Percentiles rank a stretch among this genome's conserved stretches.
phyloP scores from a whole-genome alignment of 352 stramenopile genomes.

The Phytophthora sp. region DNA sequence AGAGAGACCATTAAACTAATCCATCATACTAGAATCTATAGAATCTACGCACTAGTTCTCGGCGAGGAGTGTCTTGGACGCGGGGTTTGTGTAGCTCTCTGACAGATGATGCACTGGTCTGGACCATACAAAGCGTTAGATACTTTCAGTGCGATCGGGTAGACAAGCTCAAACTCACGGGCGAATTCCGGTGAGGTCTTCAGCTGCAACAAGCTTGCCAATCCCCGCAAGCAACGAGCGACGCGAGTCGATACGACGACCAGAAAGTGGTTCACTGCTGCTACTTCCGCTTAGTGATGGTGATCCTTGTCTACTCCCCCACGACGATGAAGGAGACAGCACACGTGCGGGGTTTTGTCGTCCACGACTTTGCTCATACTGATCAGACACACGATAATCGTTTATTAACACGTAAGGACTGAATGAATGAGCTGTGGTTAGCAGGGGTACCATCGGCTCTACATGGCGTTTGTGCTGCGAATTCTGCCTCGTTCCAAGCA shows the following conservation, averaged over 20 bases:
- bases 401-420: too few relatives aligned
- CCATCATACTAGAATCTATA: neutral
- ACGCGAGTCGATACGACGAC: slow-evolving; percentile 54
- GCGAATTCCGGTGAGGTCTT: slow-evolving; percentile 51
- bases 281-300: slow-evolving; percentile 25
- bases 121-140: neutral
- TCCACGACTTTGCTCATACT: slow-evolving; percentile 38
- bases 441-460: slow-evolving; percentile 53
- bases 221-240: slow-evolving; percentile 79
- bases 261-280: slow-evolving; percentile 43
- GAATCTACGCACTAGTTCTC: slow-evolving; percentile 72
- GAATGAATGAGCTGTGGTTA: too few relatives aligned
- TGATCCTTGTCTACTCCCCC: slow-evolving; percentile 20
- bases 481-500: slow-evolving; percentile 55
- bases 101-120: slow-evolving; percentile 60
- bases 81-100: slow-evolving; percentile 57
- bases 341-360: slow-evolving; percentile 15
- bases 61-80: slow-evolving; percentile 61
- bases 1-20: neutral
- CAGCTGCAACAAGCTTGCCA: slow-evolving; percentile 68
- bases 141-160: neutral
- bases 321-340: slow-evolving; percentile 24
- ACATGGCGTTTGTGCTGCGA: slow-evolving; percentile 72
- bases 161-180: slow-evolving; percentile 31
- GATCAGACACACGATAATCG: neutral